Conservation (phyloP, 495 filamentous ascomycete species). For the Lindgomyces ingoldianus region DNA sequence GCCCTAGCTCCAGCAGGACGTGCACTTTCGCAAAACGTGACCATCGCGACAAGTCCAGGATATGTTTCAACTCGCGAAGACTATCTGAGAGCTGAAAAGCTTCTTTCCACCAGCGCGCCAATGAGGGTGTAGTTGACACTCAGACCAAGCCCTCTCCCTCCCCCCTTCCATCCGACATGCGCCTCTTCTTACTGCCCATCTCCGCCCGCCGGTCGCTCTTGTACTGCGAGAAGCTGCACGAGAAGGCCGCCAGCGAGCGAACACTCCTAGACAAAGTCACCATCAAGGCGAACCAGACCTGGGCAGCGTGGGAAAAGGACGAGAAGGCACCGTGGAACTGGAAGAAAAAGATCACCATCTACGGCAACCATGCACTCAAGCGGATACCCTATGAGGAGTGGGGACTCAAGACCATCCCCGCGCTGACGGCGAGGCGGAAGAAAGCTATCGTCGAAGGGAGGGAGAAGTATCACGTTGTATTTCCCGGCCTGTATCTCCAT, state of each 20-base stretch:
- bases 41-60: neutral
- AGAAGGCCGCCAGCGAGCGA: slow-evolving; percentile 51
- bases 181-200: slow-evolving; percentile 92
- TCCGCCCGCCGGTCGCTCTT: slow-evolving; percentile 88
- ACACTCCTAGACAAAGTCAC: slow-evolving; percentile 65
- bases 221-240: slow-evolving; percentile 77
- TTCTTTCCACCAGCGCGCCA: too few species aligned
- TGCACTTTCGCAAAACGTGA: too few species aligned
- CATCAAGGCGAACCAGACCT: slow-evolving; percentile 68
- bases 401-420: slow-evolving; percentile 91
- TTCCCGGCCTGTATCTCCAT: slow-evolving; percentile 68
- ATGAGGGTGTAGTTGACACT: neutral
- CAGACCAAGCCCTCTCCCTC: neutral
- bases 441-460: slow-evolving; percentile 63
- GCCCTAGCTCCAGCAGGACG: too few species aligned
- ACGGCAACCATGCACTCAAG: slow-evolving; percentile 81
- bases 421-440: slow-evolving; percentile 66
- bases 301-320: slow-evolving; percentile 82
- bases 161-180: slow-evolving; percentile 59
- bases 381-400: slow-evolving; percentile 96
- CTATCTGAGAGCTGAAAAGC: too few species aligned
- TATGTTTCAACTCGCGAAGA: too few species aligned
- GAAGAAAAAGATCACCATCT: slow-evolving; percentile 81
- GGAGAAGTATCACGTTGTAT: slow-evolving; percentile 73
- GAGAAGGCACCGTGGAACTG: slow-evolving; percentile 64